Conservation (phyloP, 495 filamentous ascomycete genomes). For the Cercophora scortea region DNA sequence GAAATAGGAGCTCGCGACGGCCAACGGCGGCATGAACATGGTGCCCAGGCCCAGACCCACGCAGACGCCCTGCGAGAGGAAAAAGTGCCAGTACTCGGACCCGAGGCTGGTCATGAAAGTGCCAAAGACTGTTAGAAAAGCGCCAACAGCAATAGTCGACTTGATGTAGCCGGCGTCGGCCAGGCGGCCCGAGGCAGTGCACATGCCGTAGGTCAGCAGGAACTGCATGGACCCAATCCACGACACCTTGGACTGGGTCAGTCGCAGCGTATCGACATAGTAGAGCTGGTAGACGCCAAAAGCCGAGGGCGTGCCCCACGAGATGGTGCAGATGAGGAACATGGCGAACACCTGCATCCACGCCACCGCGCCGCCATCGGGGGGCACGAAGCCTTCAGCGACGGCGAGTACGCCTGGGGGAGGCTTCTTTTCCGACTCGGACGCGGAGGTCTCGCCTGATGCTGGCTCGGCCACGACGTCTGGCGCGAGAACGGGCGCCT, state of each 20-base stretch:
- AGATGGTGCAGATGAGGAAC: conserved; percentile 30
- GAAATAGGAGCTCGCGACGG: conserved; percentile 35
- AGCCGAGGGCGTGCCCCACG: conserved; percentile 33
- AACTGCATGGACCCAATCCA: conserved; percentile 43
- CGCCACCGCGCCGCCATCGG: conserved; percentile 31
- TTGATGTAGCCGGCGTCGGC: conserved; percentile 35
- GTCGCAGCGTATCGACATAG: conserved; percentile 32
- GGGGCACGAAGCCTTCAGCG: conserved; percentile 17
- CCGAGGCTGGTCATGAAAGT: conserved; percentile 37
- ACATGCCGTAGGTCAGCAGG: conserved; percentile 32
- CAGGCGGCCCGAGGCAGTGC: conserved; percentile 32
- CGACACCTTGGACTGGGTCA: conserved; percentile 32
- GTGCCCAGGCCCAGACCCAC: conserved; percentile 35
- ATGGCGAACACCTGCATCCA: conserved; percentile 37
- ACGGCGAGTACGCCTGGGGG: background rate
- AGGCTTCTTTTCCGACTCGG: no score
- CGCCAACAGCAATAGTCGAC: conserved; percentile 25
- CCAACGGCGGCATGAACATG: conserved; percentile 35
- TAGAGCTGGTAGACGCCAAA: conserved; percentile 42
- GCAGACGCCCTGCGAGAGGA: conserved; percentile 34
- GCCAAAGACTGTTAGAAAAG: conserved; percentile 27
- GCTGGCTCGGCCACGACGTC: no score
- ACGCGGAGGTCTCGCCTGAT: no score
- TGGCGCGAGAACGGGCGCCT: no score
- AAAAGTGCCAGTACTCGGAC: conserved; percentile 35